Conservation (phyloP, 2,329 filamentous ascomycete genomes). For the Arachnomyces sp. region DNA sequence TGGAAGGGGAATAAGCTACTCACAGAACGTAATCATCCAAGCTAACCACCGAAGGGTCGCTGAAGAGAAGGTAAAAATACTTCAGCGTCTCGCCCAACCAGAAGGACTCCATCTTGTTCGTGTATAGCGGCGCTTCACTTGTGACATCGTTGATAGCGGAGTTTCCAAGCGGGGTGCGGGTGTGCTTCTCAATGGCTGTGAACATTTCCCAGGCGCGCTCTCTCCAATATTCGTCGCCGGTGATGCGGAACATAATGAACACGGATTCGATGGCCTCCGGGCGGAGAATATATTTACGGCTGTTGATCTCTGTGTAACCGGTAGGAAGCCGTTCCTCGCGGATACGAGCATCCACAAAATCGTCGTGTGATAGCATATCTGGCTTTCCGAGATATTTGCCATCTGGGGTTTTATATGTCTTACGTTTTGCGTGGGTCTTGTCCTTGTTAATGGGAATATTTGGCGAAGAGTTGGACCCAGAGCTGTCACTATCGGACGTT, state of each 20-base stretch:
- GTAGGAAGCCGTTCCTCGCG: conserved; percentile 36
- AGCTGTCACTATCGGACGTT: conserved; percentile 2
- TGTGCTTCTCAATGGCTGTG: conserved; percentile 52
- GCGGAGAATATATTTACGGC: conserved; percentile 35
- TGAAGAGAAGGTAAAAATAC: conserved; percentile 42
- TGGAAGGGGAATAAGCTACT: conserved; percentile 18
- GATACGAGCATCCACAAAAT: conserved; percentile 32
- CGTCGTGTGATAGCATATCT: conserved; percentile 29
- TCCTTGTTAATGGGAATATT: not conserved
- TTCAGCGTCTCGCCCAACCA: conserved; percentile 53
- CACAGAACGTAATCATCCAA: conserved; percentile 42
- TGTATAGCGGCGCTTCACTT: conserved; percentile 32
- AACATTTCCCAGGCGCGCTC: conserved; percentile 72
- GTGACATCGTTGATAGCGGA: conserved; percentile 62
- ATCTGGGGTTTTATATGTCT: conserved; percentile 2
- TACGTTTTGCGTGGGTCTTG: not conserved
- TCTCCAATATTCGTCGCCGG: conserved; percentile 57
- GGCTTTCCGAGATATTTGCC: conserved; percentile 13
- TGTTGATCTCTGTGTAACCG: conserved; percentile 33
- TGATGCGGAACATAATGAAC: conserved; percentile 69
- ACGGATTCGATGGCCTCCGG: conserved; percentile 77
- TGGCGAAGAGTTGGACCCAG: not conserved
- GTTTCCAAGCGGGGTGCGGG: conserved; percentile 55
- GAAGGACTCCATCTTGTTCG: conserved; percentile 67
- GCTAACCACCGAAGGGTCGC: conserved; percentile 35